These are phyloP conservation scores for Fonsecaea monophora DNA, from an alignment of 2,329 filamentous ascomycete genomes.

Conservation along the genomic window DNA sequence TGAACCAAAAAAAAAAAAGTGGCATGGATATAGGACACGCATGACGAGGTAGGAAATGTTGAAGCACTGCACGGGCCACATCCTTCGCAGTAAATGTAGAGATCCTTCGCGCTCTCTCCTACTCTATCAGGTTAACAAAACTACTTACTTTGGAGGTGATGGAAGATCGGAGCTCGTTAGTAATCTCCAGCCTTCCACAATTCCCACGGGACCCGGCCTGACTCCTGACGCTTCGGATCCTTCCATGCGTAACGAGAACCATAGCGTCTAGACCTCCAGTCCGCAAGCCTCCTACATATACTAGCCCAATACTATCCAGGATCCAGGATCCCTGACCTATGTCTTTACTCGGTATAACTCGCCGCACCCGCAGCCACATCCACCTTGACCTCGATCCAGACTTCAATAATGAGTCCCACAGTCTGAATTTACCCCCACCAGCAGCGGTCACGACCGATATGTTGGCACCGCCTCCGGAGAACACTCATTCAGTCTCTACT, in stretches of 20 bases:
- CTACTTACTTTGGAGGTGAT: background rate
- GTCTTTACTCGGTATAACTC: background rate
- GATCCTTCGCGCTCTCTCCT: background rate
- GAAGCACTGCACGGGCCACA: background rate
- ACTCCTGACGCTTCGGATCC: background rate
- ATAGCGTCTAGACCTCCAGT: background rate
- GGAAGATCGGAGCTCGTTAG: background rate
- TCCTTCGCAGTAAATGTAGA: background rate
- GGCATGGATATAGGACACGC: too few relatives aligned
- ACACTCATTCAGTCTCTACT: background rate
- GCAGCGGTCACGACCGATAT: background rate
- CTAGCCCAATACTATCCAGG: background rate
- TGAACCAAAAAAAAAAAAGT: too few relatives aligned
- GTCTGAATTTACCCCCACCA: background rate
- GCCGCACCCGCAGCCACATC: background rate
- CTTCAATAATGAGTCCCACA: background rate
- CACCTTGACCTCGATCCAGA: background rate
- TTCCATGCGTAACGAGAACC: background rate
- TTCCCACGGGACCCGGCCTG: background rate
- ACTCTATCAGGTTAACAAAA: background rate
- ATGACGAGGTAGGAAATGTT: too few relatives aligned
- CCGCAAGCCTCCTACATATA: background rate
- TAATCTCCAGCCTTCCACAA: background rate
- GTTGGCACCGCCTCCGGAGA: background rate
- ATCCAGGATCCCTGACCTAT: background rate